Evolutionary conservation across 129 eudicot genomes (phyloP), one percentile per base, ranked within the genome.

Genomic region (Pseudognaphalium luteoalbum): DNA sequence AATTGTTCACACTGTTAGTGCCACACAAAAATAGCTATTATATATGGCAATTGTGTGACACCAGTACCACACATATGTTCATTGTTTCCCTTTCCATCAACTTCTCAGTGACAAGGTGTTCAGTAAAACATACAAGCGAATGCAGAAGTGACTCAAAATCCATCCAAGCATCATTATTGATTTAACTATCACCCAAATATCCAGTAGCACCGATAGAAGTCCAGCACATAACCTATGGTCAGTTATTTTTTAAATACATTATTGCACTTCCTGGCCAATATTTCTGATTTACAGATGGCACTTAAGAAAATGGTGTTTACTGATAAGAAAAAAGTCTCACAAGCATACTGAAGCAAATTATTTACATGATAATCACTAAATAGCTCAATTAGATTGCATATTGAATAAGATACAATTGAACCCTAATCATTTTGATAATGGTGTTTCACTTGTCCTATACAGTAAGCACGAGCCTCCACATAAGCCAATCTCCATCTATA

Each of bases 131-230:
- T 68, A 54, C 42, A 41, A 21, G 35, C 42, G 73, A 42, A 68
- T 22, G 34, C 56, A 42, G 28, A 2, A 57, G 62, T 42, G 25
- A 70, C 21, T 70, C 35, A 42, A 12, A 69, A 41, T 56, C 15
- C 56, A 69, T 41, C 59, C 17, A 69, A 41, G 57, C 21, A 69
- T 69, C 22, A 7, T 44, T 11, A 70, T 15, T 69, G 57, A 69
- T 69, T 25, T n/a, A 69, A 69, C 14, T 39, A 42, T 42, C 73
- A 69, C 28, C 28, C 28, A 25, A 25, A 25, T 25, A 25, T 69
- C 73, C 47, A 41, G 10, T 41, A 41, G 47, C 47, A 9, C 10
- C 14, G 14, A 41, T 41, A 41, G 47, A 41, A 12, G 14, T 41
- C 47, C 14, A 10, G 28, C 28, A 25, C 28, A 25, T 25, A 25